Evolutionary conservation across 768 basidiomycete species (phyloP), one percentile per base, ranked within the genome.

Genomic region (Rhizopogon vinicolor): DNA sequence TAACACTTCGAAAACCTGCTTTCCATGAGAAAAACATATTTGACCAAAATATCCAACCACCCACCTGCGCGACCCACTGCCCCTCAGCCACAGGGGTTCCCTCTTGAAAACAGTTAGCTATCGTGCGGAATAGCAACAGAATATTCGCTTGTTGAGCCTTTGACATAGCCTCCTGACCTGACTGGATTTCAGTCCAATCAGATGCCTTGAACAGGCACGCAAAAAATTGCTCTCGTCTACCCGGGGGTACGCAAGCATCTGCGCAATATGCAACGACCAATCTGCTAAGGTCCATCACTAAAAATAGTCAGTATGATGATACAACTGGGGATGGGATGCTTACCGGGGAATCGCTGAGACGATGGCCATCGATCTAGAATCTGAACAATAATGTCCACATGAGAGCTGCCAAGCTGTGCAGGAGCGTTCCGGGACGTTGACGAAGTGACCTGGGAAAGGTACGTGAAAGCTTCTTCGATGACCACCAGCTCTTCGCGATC

Each of bases 241-340:
- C 75, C 1, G 78, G 61, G 4, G 68, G 59, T 3, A 77, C 71
- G 56, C 85, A 78, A 2, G 79, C 72, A 7, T 79, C 75, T 0
- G 85, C 81, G 48, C 78, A 80, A 65, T 79, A 86, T 2, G 82
- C 89, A 18, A 84, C 75, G 14, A 96, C 68, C 40, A 96, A 75
- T 41, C 97, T 85, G 51, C 83, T 78, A 12, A 98, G 79, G 64
- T 98, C 96, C 63, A 98, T 83, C 12, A 95, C 92, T 93, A 60
- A 10, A 39, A 53, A 45, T 12, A 14, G 40, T 44, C 43, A 43
- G 31, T 19, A 31, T 43, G 12, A 49, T 41, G 39, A 2, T 29
- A n/a, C 37, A 31, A 25, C 16, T 18, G 41, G 7, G 6, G 18
- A 43, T 13, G 22, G 29, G 8, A 28, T 6, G 63, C 73, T 29